Conservation (phyloP, 768 basidiomycete species). For the Neoboletus magnificus region DNA sequence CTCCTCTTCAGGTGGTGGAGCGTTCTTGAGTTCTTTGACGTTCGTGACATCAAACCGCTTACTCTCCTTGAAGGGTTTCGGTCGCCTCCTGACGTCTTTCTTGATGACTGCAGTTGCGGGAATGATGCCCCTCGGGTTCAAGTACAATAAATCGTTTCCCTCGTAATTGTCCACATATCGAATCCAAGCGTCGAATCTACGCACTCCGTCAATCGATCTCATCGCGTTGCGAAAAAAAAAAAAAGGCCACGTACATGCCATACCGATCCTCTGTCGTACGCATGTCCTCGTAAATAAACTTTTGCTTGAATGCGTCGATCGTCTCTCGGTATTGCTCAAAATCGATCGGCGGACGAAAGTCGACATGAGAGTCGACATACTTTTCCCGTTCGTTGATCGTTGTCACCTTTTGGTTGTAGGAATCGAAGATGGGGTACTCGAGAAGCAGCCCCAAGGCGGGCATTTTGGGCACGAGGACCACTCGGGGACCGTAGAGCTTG, state of each 20-base stretch:
- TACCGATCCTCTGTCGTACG: conserved; percentile 75
- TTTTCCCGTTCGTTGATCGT: conserved; percentile 40
- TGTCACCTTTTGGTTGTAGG: conserved; percentile 63
- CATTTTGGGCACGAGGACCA: conserved; percentile 90
- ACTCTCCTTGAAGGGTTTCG: conserved; percentile 65
- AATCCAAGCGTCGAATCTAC: conserved; percentile 84
- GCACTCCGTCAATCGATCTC: background rate
- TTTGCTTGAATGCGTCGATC: conserved; percentile 82
- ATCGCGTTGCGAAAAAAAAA: background rate
- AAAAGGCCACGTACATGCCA: conserved; percentile 57
- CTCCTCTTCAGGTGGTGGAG: conserved; percentile 32
- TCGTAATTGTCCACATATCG: conserved; percentile 69
- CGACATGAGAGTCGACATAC: conserved; percentile 49
- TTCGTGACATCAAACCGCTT: conserved; percentile 63
- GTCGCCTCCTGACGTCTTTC: conserved; percentile 48
- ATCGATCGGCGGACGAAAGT: conserved; percentile 69
- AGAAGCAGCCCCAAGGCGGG: conserved; percentile 91
- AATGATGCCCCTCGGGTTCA: conserved; percentile 75
- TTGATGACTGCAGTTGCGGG: conserved; percentile 67
- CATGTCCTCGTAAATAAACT: conserved; percentile 84
- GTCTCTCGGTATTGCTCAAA: conserved; percentile 62
- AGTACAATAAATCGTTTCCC: conserved; percentile 74
- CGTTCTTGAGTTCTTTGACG: conserved; percentile 30
- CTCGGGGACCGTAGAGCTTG: conserved; percentile 73
- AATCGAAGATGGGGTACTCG: conserved; percentile 79